phyloP scores from a whole-genome alignment of 345 rosid genomes.

The Balakata baccata region DNA sequence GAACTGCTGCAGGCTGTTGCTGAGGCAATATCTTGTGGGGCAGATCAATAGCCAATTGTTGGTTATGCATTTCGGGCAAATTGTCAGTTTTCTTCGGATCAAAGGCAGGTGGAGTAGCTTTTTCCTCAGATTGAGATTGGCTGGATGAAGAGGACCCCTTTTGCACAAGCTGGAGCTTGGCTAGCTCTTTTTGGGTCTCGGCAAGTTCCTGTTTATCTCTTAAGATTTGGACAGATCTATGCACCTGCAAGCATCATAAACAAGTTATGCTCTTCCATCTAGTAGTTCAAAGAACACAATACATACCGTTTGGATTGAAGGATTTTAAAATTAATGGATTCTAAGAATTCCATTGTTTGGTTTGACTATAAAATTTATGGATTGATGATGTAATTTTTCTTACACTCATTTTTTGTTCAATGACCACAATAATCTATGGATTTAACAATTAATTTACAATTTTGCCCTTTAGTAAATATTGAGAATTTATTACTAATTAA shows the following conservation, averaged over 20 bases:
- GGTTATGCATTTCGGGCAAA: slow-evolving; percentile 56
- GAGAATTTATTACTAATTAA: too few species aligned
- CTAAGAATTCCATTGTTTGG: too few species aligned
- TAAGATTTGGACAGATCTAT: slow-evolving; percentile 92
- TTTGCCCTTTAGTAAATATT: too few species aligned
- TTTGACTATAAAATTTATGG: too few species aligned
- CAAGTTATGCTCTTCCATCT: slow-evolving; percentile 8
- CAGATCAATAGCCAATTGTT: slow-evolving; percentile 86
- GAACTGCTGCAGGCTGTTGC: slow-evolving; percentile 48
- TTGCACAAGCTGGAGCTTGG: slow-evolving; percentile 84
- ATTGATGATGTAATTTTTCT: too few species aligned
- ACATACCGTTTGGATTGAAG: too few species aligned
- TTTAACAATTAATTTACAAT: too few species aligned
- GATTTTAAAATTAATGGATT: too few species aligned
- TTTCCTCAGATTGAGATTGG: slow-evolving; percentile 76
- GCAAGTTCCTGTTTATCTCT: slow-evolving; percentile 98
- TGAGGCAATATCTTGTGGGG: slow-evolving; percentile 78
- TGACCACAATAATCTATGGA: too few species aligned
- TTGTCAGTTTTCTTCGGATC: slow-evolving; percentile 60
- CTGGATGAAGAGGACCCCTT: slow-evolving; percentile 71
- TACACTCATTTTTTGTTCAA: too few species aligned
- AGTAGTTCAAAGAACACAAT: background rate
- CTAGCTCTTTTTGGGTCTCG: slow-evolving; percentile 86
- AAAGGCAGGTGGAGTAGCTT: slow-evolving; percentile 51
- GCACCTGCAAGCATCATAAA: slow-evolving; percentile 57